Evolutionary conservation across 2,329 filamentous ascomycete species (phyloP).

Genomic region (Colletotrichum trifolii): DNA sequence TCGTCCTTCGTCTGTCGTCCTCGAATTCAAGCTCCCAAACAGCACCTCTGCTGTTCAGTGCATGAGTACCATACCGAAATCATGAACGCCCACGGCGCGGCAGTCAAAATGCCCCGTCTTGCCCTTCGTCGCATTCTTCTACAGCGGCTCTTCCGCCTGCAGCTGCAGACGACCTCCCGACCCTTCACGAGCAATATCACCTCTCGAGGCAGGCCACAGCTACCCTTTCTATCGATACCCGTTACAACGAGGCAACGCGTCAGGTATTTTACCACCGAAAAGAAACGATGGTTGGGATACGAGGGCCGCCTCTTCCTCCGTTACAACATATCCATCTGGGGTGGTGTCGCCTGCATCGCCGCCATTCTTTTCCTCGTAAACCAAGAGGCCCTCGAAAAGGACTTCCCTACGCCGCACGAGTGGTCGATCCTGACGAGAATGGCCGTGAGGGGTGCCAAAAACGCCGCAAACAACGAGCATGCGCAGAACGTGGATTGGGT

Average conservation of each 20-base stretch:
- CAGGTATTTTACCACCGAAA: slow-evolving; percentile 84
- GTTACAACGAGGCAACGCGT: slow-evolving; percentile 63
- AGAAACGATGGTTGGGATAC: slow-evolving; percentile 75
- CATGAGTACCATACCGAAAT: too few relatives aligned
- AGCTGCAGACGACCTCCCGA: slow-evolving; percentile 31
- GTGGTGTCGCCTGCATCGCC: slow-evolving; percentile 68
- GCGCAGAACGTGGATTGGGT: slow-evolving; percentile 73
- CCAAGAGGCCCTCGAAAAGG: slow-evolving; percentile 80
- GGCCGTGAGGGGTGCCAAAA: slow-evolving; percentile 72
- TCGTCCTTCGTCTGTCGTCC: too few relatives aligned
- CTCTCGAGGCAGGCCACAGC: slow-evolving; percentile 53
- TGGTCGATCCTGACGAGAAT: slow-evolving; percentile 80
- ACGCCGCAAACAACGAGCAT: slow-evolving; percentile 65
- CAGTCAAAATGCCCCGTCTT: slow-evolving; percentile 52
- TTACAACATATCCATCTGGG: slow-evolving; percentile 74
- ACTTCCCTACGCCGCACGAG: slow-evolving; percentile 83
- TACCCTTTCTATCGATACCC: slow-evolving; percentile 63
- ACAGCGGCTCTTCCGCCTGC: slow-evolving; percentile 36
- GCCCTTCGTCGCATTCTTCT: slow-evolving; percentile 48
- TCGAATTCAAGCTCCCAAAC: too few relatives aligned
- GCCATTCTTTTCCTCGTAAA: slow-evolving; percentile 73
- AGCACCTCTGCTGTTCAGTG: too few relatives aligned
- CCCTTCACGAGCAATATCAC: slow-evolving; percentile 38
- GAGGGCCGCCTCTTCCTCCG: slow-evolving; percentile 77
- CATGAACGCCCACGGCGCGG: neutral